These are phyloP conservation scores for Suillus discolor DNA, from an alignment of 768 basidiomycete genomes.

Conservation along the genomic window DNA sequence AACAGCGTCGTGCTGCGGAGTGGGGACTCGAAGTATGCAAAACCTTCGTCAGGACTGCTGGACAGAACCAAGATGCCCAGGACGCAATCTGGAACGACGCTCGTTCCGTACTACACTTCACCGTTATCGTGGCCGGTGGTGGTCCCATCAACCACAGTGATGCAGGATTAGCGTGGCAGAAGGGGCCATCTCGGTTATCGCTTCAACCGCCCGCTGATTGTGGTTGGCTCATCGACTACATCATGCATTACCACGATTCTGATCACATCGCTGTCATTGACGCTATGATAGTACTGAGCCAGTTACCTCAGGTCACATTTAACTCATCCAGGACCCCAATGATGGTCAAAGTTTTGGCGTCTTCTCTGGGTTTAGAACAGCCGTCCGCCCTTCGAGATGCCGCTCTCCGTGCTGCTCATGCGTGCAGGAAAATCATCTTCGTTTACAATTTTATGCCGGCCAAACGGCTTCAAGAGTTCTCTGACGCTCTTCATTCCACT, in stretches of 20 bases:
- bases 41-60: slow-evolving; percentile 3
- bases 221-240: slow-evolving; percentile 10
- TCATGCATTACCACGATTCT: not conserved
- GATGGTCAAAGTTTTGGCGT: slow-evolving; percentile 1
- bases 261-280: slow-evolving; percentile 8
- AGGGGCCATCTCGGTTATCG: not conserved
- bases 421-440: slow-evolving; percentile 1
- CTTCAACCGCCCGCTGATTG: not conserved
- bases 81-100: slow-evolving; percentile 5
- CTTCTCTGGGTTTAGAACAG: slow-evolving; percentile 4
- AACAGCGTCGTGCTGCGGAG: not conserved
- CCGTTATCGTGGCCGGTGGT: not conserved
- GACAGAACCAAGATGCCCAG: not conserved
- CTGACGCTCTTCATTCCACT: not conserved
- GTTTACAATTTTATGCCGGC: not conserved
- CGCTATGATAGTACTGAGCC: slow-evolving; percentile 10
- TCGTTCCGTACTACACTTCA: slow-evolving; percentile 9
- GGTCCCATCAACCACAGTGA: not conserved
- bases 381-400: slow-evolving; percentile 1
- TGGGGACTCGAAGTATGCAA: slow-evolving; percentile 9
- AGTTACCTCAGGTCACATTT: not conserved
- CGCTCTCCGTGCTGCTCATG: slow-evolving; percentile 6
- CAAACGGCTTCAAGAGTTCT: not conserved
- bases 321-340: not conserved
- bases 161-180: not conserved